Evolutionary conservation across 2,329 filamentous ascomycete species (phyloP), one percentile per base, ranked within the genome.

Genomic region (Talaromyces marneffei): DNA sequence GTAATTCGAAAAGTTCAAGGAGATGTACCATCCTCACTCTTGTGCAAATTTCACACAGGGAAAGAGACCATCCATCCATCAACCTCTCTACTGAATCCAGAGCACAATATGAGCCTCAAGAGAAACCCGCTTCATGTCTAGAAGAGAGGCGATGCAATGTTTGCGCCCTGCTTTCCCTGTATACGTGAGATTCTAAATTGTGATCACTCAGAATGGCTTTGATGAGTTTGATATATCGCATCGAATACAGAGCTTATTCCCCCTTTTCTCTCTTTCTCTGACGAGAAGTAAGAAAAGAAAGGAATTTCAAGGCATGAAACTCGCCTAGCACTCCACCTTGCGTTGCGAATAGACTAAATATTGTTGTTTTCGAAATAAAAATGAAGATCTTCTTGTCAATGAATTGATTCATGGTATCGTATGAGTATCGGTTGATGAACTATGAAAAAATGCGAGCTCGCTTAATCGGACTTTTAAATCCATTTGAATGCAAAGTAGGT

Each of bases 311-410:
- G 78, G 77, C 76, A 80, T 78, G 72, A 72, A 73, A 69, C 78
- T 80, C 78, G 76, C 78, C 78, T 79, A 78, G 77, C 72, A 78
- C 79, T 80, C 79, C 78, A 81, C 79, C 79, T 79, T 77, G 73
- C 77, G 75, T 76, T 74, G 78, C 78, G 78, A 79, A 77, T 63
- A 37, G 52, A 40, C 4, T 48, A 27, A 20, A 14, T 8, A 18
- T 31, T 31, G 16, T 20, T 9, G 27, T 33, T 8, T 20, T 4
- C 2, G 4, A 3, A 14, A 14, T 14, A 7, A 9, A 27, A 23
- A 14, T 8, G 12, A 27, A 14, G 14, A 12, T 31, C 12, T 6
- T 9, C 7, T 4, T 31, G 16, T 18, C 4, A 31, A 18, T 33
- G 6, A 12, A 52, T 52, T 46, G 44, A 48, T 16, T 53, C 35